These are phyloP conservation scores for Vitis amurensis DNA, from an alignment of 164 flowering plant species.

Conservation along the genomic window DNA sequence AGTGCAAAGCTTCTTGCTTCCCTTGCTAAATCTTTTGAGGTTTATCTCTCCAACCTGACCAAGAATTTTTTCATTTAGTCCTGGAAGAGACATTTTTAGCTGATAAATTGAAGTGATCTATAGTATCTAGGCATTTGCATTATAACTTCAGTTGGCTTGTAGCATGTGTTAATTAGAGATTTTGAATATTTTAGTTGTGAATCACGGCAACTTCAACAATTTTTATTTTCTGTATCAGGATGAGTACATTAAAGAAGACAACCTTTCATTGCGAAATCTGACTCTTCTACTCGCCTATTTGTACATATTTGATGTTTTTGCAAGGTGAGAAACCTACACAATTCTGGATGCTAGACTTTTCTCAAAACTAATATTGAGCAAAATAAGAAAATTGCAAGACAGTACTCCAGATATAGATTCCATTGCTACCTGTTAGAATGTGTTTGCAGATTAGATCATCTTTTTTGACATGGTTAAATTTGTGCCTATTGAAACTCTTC, in stretches of 20 bases:
- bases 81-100: no score
- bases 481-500: no score
- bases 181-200: no score
- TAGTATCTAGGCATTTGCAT: not conserved
- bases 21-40: conserved; percentile 86
- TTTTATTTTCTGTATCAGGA: conserved; percentile 47
- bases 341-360: not conserved
- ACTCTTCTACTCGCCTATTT: conserved; percentile 79
- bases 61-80: no score
- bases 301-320: conserved; percentile 83
- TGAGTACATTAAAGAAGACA: conserved; percentile 69
- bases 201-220: not conserved
- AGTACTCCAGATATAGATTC: not conserved
- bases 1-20: conserved; percentile 85
- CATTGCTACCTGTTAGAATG: no score
- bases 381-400: not conserved
- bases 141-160: not conserved
- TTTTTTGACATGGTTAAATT: no score
- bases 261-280: conserved; percentile 76
- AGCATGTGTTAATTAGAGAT: not conserved
- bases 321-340: conserved; percentile 54
- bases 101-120: no score
- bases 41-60: conserved; percentile 10
- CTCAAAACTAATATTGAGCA: not conserved
- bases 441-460: no score